phyloP scores from a whole-genome alignment of 2,329 filamentous ascomycete genomes.

The Ophiostoma quercus region DNA sequence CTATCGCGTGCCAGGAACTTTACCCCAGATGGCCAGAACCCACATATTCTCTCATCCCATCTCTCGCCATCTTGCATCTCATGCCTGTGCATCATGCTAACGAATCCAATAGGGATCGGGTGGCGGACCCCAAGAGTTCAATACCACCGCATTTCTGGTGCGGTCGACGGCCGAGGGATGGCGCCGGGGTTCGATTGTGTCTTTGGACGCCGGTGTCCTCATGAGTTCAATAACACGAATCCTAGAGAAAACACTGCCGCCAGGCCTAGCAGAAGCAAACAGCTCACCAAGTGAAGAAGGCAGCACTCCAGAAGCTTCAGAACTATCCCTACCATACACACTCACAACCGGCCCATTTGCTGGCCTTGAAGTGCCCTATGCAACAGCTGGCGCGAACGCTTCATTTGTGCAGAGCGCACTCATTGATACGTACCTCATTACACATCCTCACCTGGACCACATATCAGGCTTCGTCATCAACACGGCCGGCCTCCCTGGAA shows the following conservation, averaged over 20 bases:
- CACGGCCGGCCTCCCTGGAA: constrained; percentile 76
- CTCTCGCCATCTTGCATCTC: background rate
- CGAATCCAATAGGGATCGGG: constrained; percentile 63
- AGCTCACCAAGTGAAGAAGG: constrained; percentile 19
- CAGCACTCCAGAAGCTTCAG: constrained; percentile 10
- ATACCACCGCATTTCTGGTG: constrained; percentile 83
- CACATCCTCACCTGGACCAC: constrained; percentile 95
- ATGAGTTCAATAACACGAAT: constrained; percentile 79
- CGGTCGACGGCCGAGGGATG: constrained; percentile 74
- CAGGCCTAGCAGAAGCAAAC: constrained; percentile 32
- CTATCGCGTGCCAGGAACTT: background rate
- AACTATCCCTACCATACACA: constrained; percentile 45
- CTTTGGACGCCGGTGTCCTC: constrained; percentile 91
- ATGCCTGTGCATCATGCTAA: background rate
- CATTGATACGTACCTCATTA: constrained; percentile 85
- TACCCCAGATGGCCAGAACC: background rate
- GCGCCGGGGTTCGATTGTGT: constrained; percentile 75
- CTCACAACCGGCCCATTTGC: constrained; percentile 69
- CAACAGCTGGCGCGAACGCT: constrained; percentile 69
- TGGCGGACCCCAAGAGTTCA: constrained; percentile 84
- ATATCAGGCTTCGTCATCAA: constrained; percentile 89
- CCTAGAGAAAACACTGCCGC: constrained; percentile 53
- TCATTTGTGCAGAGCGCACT: constrained; percentile 71
- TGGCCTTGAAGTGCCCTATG: constrained; percentile 65
- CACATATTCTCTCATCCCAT: constrained; percentile 13